phyloP scores from a whole-genome alignment of 176 grass and related monocot genomes.

The Poa annua region DNA sequence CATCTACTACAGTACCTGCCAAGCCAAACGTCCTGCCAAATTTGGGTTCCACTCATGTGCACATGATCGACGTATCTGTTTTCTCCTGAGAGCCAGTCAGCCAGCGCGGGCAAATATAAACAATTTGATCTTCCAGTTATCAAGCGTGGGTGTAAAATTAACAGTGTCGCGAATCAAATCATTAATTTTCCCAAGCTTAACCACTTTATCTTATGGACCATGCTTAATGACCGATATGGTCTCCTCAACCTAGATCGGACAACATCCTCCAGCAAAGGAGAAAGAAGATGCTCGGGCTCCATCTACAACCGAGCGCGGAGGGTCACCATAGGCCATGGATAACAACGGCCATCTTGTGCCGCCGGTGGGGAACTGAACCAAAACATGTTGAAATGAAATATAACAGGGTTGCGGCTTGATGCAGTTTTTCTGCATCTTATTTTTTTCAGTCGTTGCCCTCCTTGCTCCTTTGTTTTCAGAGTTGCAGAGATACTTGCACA shows the following conservation, averaged over 20 bases:
- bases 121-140: background rate
- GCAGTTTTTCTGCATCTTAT: background rate
- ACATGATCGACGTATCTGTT: background rate
- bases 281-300: too few relatives aligned
- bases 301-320: too few relatives aligned
- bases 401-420: background rate
- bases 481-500: background rate
- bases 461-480: background rate
- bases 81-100: background rate
- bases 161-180: background rate
- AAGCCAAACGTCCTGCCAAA: constrained; percentile 14
- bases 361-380: too few relatives aligned
- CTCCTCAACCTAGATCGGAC: too few relatives aligned
- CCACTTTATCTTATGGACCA: too few relatives aligned
- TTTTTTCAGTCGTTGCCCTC: background rate
- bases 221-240: too few relatives aligned
- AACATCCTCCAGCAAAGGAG: too few relatives aligned
- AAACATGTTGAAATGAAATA: too few relatives aligned
- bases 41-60: background rate
- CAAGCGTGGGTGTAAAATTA: background rate
- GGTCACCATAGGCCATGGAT: too few relatives aligned
- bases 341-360: too few relatives aligned
- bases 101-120: background rate
- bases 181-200: too few relatives aligned
- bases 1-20: background rate